Evolutionary conservation across 2,329 filamentous ascomycete species (phyloP).

Genomic region (Penicillium sp.): DNA sequence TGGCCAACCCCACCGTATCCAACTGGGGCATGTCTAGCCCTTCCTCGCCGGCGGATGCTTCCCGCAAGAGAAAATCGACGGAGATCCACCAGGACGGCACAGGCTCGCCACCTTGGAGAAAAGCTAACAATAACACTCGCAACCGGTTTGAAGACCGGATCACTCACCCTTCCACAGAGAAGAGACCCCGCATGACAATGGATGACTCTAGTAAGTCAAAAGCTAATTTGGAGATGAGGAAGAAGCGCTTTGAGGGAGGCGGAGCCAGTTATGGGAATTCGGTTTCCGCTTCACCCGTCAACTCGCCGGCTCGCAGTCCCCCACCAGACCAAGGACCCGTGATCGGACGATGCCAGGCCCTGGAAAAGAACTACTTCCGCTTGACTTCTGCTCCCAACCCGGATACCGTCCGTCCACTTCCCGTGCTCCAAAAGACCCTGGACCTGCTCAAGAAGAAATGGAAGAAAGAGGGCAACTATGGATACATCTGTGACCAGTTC

Average conservation of each 20-base stretch:
- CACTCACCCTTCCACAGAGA: slow-evolving; percentile 56
- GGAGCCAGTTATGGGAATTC: slow-evolving; percentile 42
- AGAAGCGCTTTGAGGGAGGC: slow-evolving; percentile 71
- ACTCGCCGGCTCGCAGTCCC: slow-evolving; percentile 46
- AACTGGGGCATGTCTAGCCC: slow-evolving; percentile 31
- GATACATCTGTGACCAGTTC: slow-evolving; percentile 98
- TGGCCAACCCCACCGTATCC: slow-evolving; percentile 45
- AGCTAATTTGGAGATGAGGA: slow-evolving; percentile 80
- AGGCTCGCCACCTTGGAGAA: slow-evolving; percentile 67
- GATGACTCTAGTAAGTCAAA: slow-evolving; percentile 78
- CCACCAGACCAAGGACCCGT: slow-evolving; percentile 60
- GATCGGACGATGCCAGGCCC: slow-evolving; percentile 72
- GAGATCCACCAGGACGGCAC: slow-evolving; percentile 55
- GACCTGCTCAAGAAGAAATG: slow-evolving; percentile 91
- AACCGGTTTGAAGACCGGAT: slow-evolving; percentile 68
- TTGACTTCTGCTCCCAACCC: slow-evolving; percentile 86
- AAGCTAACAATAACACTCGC: slow-evolving; percentile 55
- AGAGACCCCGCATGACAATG: slow-evolving; percentile 47
- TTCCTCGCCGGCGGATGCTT: slow-evolving; percentile 29
- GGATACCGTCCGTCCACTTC: slow-evolving; percentile 79
- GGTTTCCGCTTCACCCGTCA: slow-evolving; percentile 41
- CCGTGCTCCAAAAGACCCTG: slow-evolving; percentile 74
- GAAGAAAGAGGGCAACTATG: slow-evolving; percentile 89
- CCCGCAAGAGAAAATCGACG: slow-evolving; percentile 79
- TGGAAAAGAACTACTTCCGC: slow-evolving; percentile 94